phyloP scores from a whole-genome alignment of 2,329 filamentous ascomycete genomes.

The Xylaria sp. region DNA sequence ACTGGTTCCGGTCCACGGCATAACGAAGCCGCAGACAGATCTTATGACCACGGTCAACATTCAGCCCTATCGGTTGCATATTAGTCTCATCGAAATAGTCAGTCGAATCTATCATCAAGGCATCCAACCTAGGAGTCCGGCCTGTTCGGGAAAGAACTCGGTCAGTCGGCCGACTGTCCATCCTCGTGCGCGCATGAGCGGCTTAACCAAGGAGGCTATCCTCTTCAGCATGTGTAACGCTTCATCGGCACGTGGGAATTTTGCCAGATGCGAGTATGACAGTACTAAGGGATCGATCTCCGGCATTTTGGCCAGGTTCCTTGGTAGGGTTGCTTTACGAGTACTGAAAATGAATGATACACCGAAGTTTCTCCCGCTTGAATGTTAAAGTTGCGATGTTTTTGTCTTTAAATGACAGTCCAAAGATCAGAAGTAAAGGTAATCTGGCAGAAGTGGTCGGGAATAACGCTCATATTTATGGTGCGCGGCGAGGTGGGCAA shows the following conservation, averaged over 20 bases:
- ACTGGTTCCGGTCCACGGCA: slow-evolving; percentile 66
- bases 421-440: not conserved
- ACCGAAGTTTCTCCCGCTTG: not conserved
- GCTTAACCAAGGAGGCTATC: slow-evolving; percentile 84
- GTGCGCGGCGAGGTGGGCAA: not conserved
- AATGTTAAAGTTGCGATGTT: too few relatives aligned
- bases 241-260: slow-evolving; percentile 44
- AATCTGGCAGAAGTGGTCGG: not conserved
- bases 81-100: not conserved
- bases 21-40: slow-evolving; percentile 81
- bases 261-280: slow-evolving; percentile 45
- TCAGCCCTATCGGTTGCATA: slow-evolving; percentile 52
- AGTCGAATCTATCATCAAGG: not conserved
- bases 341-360: not conserved
- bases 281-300: slow-evolving; percentile 43
- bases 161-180: slow-evolving; percentile 76
- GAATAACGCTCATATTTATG: not conserved
- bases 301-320: slow-evolving; percentile 30
- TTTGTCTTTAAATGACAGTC: too few relatives aligned
- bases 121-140: slow-evolving; percentile 61
- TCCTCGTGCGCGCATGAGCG: slow-evolving; percentile 80
- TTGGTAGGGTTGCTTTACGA: not conserved
- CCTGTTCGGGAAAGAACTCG: slow-evolving; percentile 77
- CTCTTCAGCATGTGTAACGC: slow-evolving; percentile 63
- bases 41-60: slow-evolving; percentile 68